Conservation (phyloP, 202 grass and related monocot genomes). For the Digitaria exilis region DNA sequence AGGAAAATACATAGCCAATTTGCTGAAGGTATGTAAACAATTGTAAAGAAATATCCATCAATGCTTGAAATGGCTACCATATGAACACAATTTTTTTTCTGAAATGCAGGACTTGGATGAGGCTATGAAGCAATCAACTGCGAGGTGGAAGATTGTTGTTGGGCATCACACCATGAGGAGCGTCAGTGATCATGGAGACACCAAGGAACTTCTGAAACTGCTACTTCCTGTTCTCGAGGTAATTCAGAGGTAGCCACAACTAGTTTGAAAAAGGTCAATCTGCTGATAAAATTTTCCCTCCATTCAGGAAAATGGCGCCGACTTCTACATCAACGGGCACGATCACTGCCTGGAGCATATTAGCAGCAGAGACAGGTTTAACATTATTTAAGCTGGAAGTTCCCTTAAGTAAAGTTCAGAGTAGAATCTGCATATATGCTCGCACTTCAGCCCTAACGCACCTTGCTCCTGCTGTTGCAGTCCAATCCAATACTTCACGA, state of each 20-base stretch:
- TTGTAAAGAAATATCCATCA: not conserved
- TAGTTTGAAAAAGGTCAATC: not conserved
- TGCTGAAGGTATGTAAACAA: constrained; percentile 55
- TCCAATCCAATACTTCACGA: constrained; percentile 81
- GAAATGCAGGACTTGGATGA: constrained; percentile 64
- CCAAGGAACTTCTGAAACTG: constrained; percentile 68
- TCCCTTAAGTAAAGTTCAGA: too few species aligned
- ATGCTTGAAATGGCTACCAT: not conserved
- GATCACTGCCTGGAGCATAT: constrained; percentile 97
- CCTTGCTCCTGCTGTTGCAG: constrained; percentile 38
- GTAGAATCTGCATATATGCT: too few species aligned
- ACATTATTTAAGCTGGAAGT: not conserved
- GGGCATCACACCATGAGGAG: constrained; percentile 96
- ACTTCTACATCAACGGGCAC: constrained; percentile 91
- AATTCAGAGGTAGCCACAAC: not conserved
- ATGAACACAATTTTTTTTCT: not conserved
- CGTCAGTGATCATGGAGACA: constrained; percentile 92
- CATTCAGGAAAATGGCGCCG: constrained; percentile 49
- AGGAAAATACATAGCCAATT: constrained; percentile 56
- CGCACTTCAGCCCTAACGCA: not conserved
- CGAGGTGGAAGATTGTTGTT: constrained; percentile 88
- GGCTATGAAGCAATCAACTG: constrained; percentile 74
- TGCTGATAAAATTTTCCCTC: not conserved
- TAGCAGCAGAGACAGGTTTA: constrained; percentile 88
- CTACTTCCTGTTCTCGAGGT: constrained; percentile 91